These are phyloP conservation scores for Boletus barrowsii DNA, from an alignment of 768 basidiomycete genomes.

Conservation along the genomic window DNA sequence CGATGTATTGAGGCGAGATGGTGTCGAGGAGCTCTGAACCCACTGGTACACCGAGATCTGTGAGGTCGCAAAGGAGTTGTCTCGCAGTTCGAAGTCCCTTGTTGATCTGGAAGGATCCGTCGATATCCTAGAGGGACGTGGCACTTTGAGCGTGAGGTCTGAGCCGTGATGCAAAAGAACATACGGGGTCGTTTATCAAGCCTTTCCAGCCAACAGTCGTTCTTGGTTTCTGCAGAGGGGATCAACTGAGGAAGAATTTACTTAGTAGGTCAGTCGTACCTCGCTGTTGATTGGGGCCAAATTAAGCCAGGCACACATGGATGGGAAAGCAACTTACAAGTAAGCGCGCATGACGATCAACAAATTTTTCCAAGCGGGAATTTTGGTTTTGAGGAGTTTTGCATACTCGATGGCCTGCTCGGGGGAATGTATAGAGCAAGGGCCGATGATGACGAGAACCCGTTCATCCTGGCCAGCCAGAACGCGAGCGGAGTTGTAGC, in stretches of 20 bases:
- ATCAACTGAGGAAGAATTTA: slow-evolving; percentile 6
- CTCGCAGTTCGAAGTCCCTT: slow-evolving; percentile 89
- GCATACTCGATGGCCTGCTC: slow-evolving; percentile 86
- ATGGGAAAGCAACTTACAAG: slow-evolving; percentile 62
- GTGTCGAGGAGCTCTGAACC: slow-evolving; percentile 93
- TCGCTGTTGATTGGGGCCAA: slow-evolving; percentile 35
- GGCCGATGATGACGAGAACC: slow-evolving; percentile 88
- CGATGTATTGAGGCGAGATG: slow-evolving; percentile 78
- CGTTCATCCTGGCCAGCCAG: slow-evolving; percentile 83
- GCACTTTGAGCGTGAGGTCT: background rate
- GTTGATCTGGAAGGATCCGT: slow-evolving; percentile 94
- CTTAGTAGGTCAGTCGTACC: slow-evolving; percentile 20
- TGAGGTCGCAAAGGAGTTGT: slow-evolving; percentile 88
- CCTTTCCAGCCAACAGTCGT: slow-evolving; percentile 99
- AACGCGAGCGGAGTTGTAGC: slow-evolving; percentile 75
- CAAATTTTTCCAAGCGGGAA: slow-evolving; percentile 68
- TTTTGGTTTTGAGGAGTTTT: slow-evolving; percentile 62
- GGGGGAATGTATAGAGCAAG: slow-evolving; percentile 91
- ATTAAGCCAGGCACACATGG: slow-evolving; percentile 31
- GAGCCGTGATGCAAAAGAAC: background rate
- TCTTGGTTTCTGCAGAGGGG: slow-evolving; percentile 71
- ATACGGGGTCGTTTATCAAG: slow-evolving; percentile 79
- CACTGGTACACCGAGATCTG: slow-evolving; percentile 85
- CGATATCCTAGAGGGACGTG: slow-evolving; percentile 54
- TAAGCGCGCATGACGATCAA: slow-evolving; percentile 96